Evolutionary conservation across 441 rosid species (phyloP).

Genomic region (Euphorbia corollata): DNA sequence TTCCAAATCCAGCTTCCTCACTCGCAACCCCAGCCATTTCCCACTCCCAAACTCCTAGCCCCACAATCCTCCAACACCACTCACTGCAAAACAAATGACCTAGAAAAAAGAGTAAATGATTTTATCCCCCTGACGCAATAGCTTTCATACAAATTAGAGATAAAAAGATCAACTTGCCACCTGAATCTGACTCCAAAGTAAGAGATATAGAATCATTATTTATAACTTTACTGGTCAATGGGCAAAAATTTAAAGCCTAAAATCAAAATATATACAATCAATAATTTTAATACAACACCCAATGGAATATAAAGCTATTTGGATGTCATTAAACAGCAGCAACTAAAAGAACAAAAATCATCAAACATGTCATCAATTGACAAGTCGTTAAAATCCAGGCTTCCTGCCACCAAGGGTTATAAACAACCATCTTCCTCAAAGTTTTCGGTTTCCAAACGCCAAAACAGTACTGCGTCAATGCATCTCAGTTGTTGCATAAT

Average conservation of each 20-base stretch:
- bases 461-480: background rate
- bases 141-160: background rate
- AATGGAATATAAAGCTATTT: background rate
- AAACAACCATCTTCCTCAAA: background rate
- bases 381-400: background rate
- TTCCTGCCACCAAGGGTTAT: background rate
- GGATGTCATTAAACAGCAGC: conserved; percentile 4
- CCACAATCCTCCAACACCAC: conserved; percentile 30
- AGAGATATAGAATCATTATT: background rate
- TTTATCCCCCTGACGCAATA: conserved; percentile 16
- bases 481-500: background rate
- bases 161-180: background rate
- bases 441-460: conserved; percentile 6
- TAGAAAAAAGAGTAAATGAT: conserved; percentile 11
- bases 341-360: background rate
- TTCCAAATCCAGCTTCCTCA: conserved; percentile 67
- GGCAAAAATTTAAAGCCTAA: background rate
- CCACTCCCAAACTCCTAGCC: conserved; percentile 35
- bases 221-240: background rate
- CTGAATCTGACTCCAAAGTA: background rate
- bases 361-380: conserved; percentile 9
- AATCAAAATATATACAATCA: background rate
- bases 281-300: background rate
- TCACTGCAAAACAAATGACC: conserved; percentile 23
- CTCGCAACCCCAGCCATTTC: conserved; percentile 60